These are phyloP conservation scores for Xylariaceae sp. DNA, from an alignment of 2,329 filamentous ascomycete species.

Conservation along the genomic window DNA sequence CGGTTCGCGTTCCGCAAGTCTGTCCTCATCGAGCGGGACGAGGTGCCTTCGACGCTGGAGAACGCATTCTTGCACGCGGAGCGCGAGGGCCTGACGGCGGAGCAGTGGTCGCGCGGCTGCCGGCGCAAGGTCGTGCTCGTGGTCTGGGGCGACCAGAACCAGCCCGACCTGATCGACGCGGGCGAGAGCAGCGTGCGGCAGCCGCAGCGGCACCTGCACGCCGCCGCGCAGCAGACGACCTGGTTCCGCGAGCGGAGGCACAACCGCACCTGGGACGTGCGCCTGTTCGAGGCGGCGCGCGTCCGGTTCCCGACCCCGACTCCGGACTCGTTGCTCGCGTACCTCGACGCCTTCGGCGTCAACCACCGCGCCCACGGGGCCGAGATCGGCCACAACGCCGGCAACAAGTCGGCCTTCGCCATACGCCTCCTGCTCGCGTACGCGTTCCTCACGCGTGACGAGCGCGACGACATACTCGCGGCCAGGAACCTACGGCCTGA, in stretches of 20 bases:
- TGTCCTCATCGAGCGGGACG: not conserved
- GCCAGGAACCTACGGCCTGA: not conserved
- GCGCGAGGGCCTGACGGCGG: conserved; percentile 1
- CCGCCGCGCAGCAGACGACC: conserved; percentile 3
- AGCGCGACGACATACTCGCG: not conserved
- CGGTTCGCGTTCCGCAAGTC: conserved; percentile 15
- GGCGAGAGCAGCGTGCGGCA: too few relatives aligned
- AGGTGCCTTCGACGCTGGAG: conserved; percentile 2
- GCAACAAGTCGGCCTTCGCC: conserved; percentile 14
- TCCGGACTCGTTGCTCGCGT: conserved; percentile 4
- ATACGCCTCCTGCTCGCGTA: conserved; percentile 10
- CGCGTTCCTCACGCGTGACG: conserved; percentile 9
- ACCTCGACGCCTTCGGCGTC: conserved; percentile 9
- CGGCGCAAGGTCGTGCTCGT: conserved; percentile 8
- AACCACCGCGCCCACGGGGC: conserved; percentile 7
- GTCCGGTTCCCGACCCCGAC: not conserved
- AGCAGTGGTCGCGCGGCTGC: too few relatives aligned
- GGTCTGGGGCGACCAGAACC: conserved; percentile 8
- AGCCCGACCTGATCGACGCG: conserved; percentile 3
- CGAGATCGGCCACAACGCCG: conserved; percentile 14
- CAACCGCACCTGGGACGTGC: conserved; percentile 14
- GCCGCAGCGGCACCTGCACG: too few relatives aligned
- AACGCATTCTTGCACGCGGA: conserved; percentile 4
- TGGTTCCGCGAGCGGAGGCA: not conserved
- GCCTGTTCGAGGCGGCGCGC: not conserved